Base-by-base conservation (phyloP, 2,329 filamentous ascomycete genomes). In the Graphium sp. region DNA sequence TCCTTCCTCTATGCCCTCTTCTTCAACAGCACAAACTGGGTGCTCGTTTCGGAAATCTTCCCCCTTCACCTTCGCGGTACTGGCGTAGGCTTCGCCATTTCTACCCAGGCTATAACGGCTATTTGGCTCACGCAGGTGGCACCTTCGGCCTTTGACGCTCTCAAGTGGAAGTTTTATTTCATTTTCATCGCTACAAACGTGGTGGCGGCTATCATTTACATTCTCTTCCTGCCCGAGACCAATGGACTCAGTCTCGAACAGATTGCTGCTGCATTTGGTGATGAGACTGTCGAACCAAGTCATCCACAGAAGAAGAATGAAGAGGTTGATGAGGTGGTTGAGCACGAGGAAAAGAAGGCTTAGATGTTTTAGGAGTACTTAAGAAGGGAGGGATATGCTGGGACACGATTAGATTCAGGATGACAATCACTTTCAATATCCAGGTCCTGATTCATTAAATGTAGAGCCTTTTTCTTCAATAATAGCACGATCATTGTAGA, bases 181-280 rank as follows among this genome's bases (percentile, higher is more conserved):
- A 41, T 50, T 4, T 49, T 51, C 22, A 48, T 50, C 12, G 45
- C 37, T 1, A 40, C 37, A 18, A 49, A 47, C 25, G 9, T 49
- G 0, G 38, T 46, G 16, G 41, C 47, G 2, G 42, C 34, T 4
- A 35, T 40, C 2, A 34, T 49, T 6, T 53, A 49, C 32, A 41
- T 33, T n/a, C 39, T 50, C 30, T 52, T 41, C 34, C 38, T 53
- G 1, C 47, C 47, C 5, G 46, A 52, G 36, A 52, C 49, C 1
- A 43, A 44, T 8, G 41, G 42, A 31, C 33, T 48, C 16, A 43
- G 41, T 1, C 39, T 52, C 2, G 44, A 52, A 26, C 43, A 49
- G 31, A 42, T 51, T 12, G 48, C 42, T 1, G 44, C 39, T 6
- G 36, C 41, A 7, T 49, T 52, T 33, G 46, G 48, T 2, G 51